These are phyloP conservation scores for Lactifluus rugatus DNA, from an alignment of 768 basidiomycete genomes.

Conservation along the genomic window DNA sequence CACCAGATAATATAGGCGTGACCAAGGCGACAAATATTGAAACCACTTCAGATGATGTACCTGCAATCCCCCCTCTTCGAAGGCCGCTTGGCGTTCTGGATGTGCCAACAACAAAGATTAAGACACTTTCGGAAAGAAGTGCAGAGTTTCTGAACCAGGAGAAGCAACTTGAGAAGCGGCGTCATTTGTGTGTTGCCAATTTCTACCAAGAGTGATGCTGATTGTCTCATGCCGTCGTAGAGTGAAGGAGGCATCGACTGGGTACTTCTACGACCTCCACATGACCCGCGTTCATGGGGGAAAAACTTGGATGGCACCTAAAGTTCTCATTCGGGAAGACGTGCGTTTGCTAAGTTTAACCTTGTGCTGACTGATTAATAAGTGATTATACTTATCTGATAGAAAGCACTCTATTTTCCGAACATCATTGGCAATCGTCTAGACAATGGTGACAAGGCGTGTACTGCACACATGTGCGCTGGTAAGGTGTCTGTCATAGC, in stretches of 20 bases:
- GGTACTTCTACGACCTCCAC: constrained; percentile 84
- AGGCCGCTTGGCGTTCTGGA: constrained; percentile 72
- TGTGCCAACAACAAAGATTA: constrained; percentile 36
- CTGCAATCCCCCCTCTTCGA: constrained; percentile 31
- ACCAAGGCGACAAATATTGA: not conserved
- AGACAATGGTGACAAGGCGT: constrained; percentile 41
- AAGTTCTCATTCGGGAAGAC: constrained; percentile 80
- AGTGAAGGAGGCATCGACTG: constrained; percentile 56
- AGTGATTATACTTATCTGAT: not conserved
- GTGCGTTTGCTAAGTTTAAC: constrained; percentile 37
- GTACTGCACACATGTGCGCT: constrained; percentile 69
- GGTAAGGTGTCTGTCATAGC: constrained; percentile 73
- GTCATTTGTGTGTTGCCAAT: constrained; percentile 38
- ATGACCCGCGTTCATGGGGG: constrained; percentile 76
- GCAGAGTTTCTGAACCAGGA: constrained; percentile 67
- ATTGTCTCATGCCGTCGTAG: constrained; percentile 26
- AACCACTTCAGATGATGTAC: constrained; percentile 1
- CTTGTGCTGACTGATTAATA: not conserved
- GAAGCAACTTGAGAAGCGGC: constrained; percentile 56
- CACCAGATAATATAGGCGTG: not conserved
- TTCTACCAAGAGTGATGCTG: constrained; percentile 36
- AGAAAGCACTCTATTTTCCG: constrained; percentile 92
- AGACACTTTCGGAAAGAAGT: constrained; percentile 43
- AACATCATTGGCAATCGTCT: constrained; percentile 70
- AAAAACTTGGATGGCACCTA: constrained; percentile 91